Base-by-base conservation (phyloP, 1,139 yeast genomes). In the Saccharomyces hybrid region DNA sequence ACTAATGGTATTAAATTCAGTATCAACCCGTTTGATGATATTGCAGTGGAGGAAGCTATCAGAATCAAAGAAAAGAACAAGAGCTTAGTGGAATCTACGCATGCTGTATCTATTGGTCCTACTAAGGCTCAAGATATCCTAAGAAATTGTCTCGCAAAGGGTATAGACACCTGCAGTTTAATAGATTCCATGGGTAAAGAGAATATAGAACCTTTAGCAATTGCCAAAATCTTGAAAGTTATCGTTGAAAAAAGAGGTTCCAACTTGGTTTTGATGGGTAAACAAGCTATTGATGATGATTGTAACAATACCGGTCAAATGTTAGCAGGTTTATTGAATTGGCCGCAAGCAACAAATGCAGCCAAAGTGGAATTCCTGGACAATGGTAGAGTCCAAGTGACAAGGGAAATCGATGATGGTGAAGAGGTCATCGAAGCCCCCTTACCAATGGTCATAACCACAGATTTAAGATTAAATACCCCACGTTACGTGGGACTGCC, bases 271-370 rank as follows among this genome's bases (percentile, higher is more conserved):
- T 81, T 93, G 49, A 79, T 93, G 69, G 99, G 99, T 48, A 93
- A 93, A 70, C 99, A 93, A 73, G 91, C 98, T 42, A 91, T 93
- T 65, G 99, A 93, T 71, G 95, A 90, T 65, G 99, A 93, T 68
- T 78, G 88, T 51, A 89, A 88, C 72, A 97, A 91, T 72, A 91
- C 97, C n/a, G 99, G 99, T 27, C 98, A 91, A 73, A 88, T 93
- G 83, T 80, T 93, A 56, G 98, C 97, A 2, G 98, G 97, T 6
- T 75, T 93, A 60, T 79, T 93, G 72, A 82, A 85, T 66, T 93
- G 99, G 99, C 96, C 98, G 14, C 99, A 93, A 73, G 98, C 97
- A 41, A 91, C 97, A 49, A 88, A 90, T 69, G 99, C 98, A 7
- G 86, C 96, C 52, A 87, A 89, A 72, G 95, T 93, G 38, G 87